Percentiles rank a stretch among this genome's conserved stretches.
phyloP scores from a whole-genome alignment of 2,329 filamentous ascomycete genomes.

The Blastomyces parvus region DNA sequence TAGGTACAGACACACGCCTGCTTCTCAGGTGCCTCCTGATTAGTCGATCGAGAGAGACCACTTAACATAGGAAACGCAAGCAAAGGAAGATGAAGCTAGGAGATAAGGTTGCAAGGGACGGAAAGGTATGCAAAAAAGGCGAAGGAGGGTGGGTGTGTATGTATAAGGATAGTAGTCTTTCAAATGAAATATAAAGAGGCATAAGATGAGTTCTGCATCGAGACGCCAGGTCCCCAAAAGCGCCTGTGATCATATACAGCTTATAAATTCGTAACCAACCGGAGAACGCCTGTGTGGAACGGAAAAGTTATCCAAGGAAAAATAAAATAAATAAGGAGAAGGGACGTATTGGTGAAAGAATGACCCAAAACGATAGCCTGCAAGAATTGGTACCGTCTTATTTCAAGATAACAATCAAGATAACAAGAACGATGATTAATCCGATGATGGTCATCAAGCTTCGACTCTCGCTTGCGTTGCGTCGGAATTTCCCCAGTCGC shows the following conservation, averaged over 20 bases:
- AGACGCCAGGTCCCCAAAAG: not conserved
- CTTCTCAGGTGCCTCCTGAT: not conserved
- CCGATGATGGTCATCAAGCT: conserved; percentile 74
- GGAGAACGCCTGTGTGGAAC: not conserved
- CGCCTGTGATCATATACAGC: conserved; percentile 2
- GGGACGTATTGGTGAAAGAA: conserved; percentile 2
- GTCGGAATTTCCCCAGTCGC: conserved; percentile 60
- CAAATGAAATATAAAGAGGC: not conserved
- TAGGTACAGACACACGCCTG: not conserved
- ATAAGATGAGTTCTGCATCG: not conserved
- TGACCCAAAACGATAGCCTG: not conserved
- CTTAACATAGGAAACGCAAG: not conserved
- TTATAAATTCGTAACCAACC: conserved; percentile 6
- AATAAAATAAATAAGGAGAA: not conserved
- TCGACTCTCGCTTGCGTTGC: conserved; percentile 73
- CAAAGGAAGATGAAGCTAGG: not conserved
- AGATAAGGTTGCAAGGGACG: not conserved
- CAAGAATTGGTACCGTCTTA: conserved; percentile 29
- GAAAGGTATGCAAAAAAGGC: not conserved
- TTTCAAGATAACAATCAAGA: conserved; percentile 76
- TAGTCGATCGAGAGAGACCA: not conserved
- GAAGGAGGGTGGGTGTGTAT: not conserved
- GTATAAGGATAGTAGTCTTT: not conserved
- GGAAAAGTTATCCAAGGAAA: not conserved
- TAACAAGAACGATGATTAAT: conserved; percentile 69